Evolutionary conservation across 2,329 filamentous ascomycete genomes (phyloP), one percentile per base, ranked within the genome.

Genomic region (Epichloe festucae): DNA sequence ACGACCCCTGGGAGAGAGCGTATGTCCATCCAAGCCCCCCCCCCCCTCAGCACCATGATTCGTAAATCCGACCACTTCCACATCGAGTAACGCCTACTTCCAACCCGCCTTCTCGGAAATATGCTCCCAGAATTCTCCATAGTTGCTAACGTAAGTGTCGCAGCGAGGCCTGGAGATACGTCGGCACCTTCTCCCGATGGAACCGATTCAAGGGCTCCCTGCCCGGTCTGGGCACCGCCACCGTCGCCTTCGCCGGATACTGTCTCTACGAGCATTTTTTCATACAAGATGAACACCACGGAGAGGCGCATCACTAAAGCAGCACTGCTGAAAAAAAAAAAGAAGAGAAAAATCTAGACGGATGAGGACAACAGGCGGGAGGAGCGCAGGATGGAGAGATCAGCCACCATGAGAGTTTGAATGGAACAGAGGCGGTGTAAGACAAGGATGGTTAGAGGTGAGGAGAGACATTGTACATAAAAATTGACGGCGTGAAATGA

Each of bases 121-220:
- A 44, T 53, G 31, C 55, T 57, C 35, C 58, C 54, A 49, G 42
- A 45, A 19, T 36, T 44, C 12, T 6, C 14, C 67, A 27, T 4
- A 12, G 12, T 35, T 19, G 21, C 48, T 50, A 39, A 50, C 41
- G n/a, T 5, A 15, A n/a, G 11, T 21, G 4, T 19, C 40, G 40
- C 12, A 98, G 93, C 65, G 93, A 98, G 75, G 79, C 87, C 65
- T 98, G 93, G 93, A 81, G 93, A 70, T 96, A 95, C 76, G 83
- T 79, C 38, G 93, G 91, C 57, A 84, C 81, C 51, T 97, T 96
- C 76, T 85, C 84, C 58, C 81, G 91, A 62, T 86, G 76, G 73
- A 95, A 95, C 73, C 85, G 93, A 61, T 93, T 96, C 76, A 89
- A 84, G 73, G 75, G 79, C 63, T 76, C 82, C 57, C 89, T 98